Evolutionary conservation across 306 rosid species (phyloP), one percentile per base, ranked within the genome.

Genomic region (Sicyos baderoa): DNA sequence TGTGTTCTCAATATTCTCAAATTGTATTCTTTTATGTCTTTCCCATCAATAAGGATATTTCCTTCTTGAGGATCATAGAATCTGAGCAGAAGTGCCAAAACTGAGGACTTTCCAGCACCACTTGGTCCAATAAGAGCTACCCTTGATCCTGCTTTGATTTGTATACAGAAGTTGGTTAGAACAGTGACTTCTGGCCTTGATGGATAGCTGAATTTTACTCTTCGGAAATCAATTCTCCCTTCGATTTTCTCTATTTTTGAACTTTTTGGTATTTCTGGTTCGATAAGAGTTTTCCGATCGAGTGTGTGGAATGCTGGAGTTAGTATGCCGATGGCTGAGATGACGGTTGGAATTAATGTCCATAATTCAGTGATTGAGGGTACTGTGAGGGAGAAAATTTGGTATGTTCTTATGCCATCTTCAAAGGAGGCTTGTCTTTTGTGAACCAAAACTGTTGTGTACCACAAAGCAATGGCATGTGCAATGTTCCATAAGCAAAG

Each of bases 401-500:
- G 97, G 82, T 89, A 91, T 47, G 96, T 49, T 79, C 97, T 82
- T 77, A 91, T 89, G 76, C 87, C 85, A 70, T 91, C 23, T 79
- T 89, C 8, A 70, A 89, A 91, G 64, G 58, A 48, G 54, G 97
- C 80, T 76, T 87, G 95, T 1, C 67, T 60, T 76, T 74, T 73
- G 25, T 89, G 84, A 68, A 88, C 75, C 64, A 91, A 80, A 76
- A 88, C 64, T 74, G 94, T 71, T 6, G 96, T 88, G 82, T 91
- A 91, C 97, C 94, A 88, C 82, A 88, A 77, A 56, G 97, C 97
- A 64, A 88, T 84, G 1, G 91, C 97, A 72, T 91, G 97, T 52
- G 96, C 97, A 59, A 91, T 82, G 80, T 91, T 91, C 97, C 96
- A 91, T 74, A 88, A 77, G 84, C 88, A 87, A 75, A 91, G 84